phyloP scores from a whole-genome alignment of 2,329 filamentous ascomycete species.

The Metarhizium robertsii region DNA sequence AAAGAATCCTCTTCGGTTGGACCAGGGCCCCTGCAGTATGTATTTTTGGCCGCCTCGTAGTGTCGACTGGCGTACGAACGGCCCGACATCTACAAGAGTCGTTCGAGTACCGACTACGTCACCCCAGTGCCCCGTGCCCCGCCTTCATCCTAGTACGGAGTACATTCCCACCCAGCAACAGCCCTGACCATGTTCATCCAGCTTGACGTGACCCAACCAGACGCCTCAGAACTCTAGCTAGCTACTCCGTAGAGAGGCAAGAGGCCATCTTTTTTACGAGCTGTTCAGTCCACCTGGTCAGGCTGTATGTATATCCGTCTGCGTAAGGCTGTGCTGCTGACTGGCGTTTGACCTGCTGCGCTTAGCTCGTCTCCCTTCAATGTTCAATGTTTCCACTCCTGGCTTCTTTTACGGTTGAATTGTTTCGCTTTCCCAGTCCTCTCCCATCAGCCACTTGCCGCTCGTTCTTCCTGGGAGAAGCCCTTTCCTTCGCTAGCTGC shows the following conservation, averaged over 20 bases:
- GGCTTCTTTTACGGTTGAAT: neutral
- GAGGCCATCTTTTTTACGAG: neutral
- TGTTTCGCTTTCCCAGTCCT: neutral
- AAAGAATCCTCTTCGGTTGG: too few relatives aligned
- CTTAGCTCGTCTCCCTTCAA: neutral
- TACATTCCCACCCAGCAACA: too few relatives aligned
- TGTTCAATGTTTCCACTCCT: neutral
- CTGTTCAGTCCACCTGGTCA: neutral
- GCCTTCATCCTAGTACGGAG: too few relatives aligned
- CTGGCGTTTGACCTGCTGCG: neutral
- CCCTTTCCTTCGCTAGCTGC: neutral
- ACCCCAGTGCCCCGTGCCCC: too few relatives aligned
- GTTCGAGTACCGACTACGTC: too few relatives aligned
- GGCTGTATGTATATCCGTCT: too few relatives aligned
- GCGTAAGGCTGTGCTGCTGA: too few relatives aligned
- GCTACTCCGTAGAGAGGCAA: neutral
- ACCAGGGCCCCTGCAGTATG: too few relatives aligned
- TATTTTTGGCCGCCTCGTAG: too few relatives aligned
- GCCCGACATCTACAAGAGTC: too few relatives aligned
- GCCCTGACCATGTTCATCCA: neutral
- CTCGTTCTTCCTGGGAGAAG: neutral
- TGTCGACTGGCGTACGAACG: too few relatives aligned
- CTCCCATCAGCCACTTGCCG: neutral
- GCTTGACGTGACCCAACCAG: neutral
- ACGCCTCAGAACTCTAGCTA: neutral